Conservation (phyloP, 371 early-diverging fungal genomes). For the Apophysomyces elegans region DNA sequence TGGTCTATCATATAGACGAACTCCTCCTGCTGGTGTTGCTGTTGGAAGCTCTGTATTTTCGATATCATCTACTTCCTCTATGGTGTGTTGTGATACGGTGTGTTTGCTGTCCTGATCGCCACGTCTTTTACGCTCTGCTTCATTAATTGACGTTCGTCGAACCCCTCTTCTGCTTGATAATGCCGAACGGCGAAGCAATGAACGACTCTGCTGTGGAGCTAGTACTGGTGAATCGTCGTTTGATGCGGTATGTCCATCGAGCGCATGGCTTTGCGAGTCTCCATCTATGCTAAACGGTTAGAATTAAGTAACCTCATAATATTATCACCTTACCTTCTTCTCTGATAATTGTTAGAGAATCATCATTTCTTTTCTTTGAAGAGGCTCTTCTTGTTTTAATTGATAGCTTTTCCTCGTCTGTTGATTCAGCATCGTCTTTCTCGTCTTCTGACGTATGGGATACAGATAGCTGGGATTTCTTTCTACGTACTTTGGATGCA, state of each 20-base stretch:
- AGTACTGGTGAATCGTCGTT: slow-evolving; percentile 5
- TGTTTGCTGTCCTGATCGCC: background rate
- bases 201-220: slow-evolving; percentile 20
- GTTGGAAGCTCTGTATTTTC: too few relatives aligned
- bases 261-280: background rate
- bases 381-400: background rate
- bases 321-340: slow-evolving; percentile 1
- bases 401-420: background rate
- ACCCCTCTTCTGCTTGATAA: slow-evolving; percentile 24
- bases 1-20: slow-evolving; percentile 44
- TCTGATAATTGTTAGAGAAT: background rate
- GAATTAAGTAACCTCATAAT: background rate
- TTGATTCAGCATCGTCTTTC: background rate
- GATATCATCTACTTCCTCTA: background rate
- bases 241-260: background rate
- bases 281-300: background rate
- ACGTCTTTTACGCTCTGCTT: background rate
- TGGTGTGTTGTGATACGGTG: background rate
- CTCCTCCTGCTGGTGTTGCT: slow-evolving; percentile 19
- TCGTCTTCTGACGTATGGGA: slow-evolving; percentile 4
- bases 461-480: background rate
- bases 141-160: background rate
- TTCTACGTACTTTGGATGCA: background rate
- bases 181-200: slow-evolving; percentile 30
- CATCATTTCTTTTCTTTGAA: background rate